Conservation (phyloP, 192 early-diverging fungal genomes). For the Pilobolus umbonatus region DNA sequence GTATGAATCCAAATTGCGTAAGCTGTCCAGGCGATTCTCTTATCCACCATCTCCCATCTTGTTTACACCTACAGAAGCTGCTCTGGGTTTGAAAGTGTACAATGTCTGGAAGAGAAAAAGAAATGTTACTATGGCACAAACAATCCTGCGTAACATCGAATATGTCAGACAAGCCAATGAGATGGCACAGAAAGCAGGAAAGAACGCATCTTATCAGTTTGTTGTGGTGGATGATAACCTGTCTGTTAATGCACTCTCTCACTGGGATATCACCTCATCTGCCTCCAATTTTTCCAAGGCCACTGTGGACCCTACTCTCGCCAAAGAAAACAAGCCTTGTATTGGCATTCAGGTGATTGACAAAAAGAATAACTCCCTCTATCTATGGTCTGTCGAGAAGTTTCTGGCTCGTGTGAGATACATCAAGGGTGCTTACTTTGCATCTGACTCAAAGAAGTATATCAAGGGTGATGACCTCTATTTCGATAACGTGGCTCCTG, state of each 20-base stretch:
- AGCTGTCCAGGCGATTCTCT: slow-evolving; percentile 15
- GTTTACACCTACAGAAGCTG: slow-evolving; percentile 40
- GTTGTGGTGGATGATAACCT: slow-evolving; percentile 60
- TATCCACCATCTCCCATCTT: slow-evolving; percentile 26
- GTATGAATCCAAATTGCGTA: slow-evolving; percentile 45
- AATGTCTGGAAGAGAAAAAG: slow-evolving; percentile 50
- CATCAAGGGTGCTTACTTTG: slow-evolving; percentile 44
- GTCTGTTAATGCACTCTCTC: slow-evolving; percentile 36
- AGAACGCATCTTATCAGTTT: slow-evolving; percentile 78
- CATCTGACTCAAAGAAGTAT: slow-evolving; percentile 48
- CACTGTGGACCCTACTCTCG: slow-evolving; percentile 34
- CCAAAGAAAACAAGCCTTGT: slow-evolving; percentile 38
- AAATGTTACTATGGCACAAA: slow-evolving; percentile 55
- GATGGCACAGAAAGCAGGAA: slow-evolving; percentile 71
- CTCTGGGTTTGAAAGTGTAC: slow-evolving; percentile 34
- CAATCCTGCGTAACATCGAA: slow-evolving; percentile 57
- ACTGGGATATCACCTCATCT: slow-evolving; percentile 39
- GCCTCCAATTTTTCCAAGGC: slow-evolving; percentile 33
- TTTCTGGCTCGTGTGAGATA: slow-evolving; percentile 28
- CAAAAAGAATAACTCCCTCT: slow-evolving; percentile 42
- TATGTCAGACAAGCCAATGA: slow-evolving; percentile 86
- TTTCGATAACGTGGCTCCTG: slow-evolving; percentile 45
- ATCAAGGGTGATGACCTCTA: slow-evolving; percentile 54
- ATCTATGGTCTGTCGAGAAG: slow-evolving; percentile 38
- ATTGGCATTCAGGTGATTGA: slow-evolving; percentile 54